Conservation (phyloP, 2,329 filamentous ascomycete genomes). For the Xylariaceae sp. region DNA sequence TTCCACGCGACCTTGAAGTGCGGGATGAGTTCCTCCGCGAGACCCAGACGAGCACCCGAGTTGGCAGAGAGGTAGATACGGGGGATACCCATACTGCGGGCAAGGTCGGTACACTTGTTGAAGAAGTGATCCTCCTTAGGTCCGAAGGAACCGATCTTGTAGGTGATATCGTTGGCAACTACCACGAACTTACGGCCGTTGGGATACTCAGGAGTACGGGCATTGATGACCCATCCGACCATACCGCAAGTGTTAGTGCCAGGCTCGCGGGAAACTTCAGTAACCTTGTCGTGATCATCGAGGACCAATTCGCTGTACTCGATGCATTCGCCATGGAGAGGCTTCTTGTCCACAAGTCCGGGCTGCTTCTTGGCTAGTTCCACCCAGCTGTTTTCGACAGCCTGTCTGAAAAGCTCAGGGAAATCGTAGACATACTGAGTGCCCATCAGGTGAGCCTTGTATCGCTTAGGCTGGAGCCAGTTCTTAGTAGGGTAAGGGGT, state of each 20-base stretch:
- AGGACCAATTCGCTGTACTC: constrained; percentile 91
- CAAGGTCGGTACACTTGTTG: constrained; percentile 96
- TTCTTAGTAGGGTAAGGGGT: constrained; percentile 98
- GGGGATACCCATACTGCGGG: constrained; percentile 88
- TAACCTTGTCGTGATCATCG: constrained; percentile 85
- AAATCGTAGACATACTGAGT: constrained; percentile 99
- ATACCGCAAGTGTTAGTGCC: constrained; percentile 96
- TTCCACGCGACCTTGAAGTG: constrained; percentile 98
- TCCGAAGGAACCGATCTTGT: constrained; percentile 97
- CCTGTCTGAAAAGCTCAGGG: constrained; percentile 97
- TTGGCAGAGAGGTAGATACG: constrained; percentile 98
- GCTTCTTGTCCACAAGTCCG: constrained; percentile 71
- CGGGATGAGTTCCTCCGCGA: constrained; percentile 94
- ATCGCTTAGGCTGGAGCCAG: constrained; percentile 96
- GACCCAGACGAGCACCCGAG: constrained; percentile 93
- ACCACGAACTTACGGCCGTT: constrained; percentile 88
- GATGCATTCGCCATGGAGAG: constrained; percentile 82
- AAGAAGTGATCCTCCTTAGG: constrained; percentile 97
- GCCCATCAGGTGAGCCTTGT: constrained; percentile 98
- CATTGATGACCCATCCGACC: constrained; percentile 96
- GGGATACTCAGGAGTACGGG: constrained; percentile 92
- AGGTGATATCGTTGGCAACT: constrained; percentile 98
- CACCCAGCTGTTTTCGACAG: constrained; percentile 91
- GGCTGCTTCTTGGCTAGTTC: constrained; percentile 70
- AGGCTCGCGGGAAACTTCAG: constrained; percentile 89